Evolutionary conservation across 768 basidiomycete genomes (phyloP), one percentile per base, ranked within the genome.

Genomic region (Filobasidium wieringae): DNA sequence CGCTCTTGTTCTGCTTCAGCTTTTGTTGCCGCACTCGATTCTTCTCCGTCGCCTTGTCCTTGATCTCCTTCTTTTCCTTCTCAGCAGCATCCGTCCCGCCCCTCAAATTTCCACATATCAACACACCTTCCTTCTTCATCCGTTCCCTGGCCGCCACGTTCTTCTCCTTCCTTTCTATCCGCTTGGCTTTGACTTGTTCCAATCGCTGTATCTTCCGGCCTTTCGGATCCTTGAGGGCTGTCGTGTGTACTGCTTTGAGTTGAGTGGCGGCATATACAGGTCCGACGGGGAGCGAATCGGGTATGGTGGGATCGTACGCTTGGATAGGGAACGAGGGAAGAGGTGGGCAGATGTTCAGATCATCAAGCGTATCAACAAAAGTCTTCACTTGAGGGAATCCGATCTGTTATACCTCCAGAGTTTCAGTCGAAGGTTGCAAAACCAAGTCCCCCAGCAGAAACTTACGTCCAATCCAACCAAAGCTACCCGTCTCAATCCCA

Each of bases 381-480:
- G 3, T 63, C 66, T 49, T 68, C 57, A 31, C 66, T 53, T 2
- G 63, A 65, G 32, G 69, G 68, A 65, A 63, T 33, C 60, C 60
- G 31, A 54, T 60, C 31, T 72, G 67, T 62, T 61, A n/a, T n/a
- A n/a, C n/a, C n/a, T n/a, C n/a, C n/a, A n/a, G n/a, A n/a, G n/a
- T n/a, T n/a, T n/a, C n/a, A n/a, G n/a, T n/a, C n/a, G n/a, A n/a
- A n/a, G n/a, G 47, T n/a, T 26, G 47, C 9, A n/a, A 43, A 43
- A 14, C 12, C 7, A 49, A 4, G 24, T 14, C 9, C 6, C n/a
- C 26, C 5, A 5, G 26, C 32, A 31, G 22, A 4, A 17, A 65
- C 72, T 66, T 53, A 73, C 70, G 26, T 62, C 60, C n/a, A 71
- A 31, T 22, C 64, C 68, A 9, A 71, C 39, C 61, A 66, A 66